Evolutionary conservation across 345 rosid genomes (phyloP).

Genomic region (Cardiospermum halicacabum): DNA sequence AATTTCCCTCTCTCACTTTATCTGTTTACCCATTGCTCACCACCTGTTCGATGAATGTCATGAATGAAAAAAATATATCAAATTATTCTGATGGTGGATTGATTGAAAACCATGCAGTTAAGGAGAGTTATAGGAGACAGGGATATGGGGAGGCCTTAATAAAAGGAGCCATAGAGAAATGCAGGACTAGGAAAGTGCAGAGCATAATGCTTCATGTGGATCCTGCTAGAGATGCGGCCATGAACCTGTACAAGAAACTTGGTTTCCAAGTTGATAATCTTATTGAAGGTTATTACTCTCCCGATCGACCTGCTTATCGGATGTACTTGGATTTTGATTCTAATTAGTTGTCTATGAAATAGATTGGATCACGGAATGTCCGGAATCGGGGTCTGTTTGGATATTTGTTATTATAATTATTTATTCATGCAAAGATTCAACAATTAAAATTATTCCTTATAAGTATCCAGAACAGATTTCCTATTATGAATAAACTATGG

Average conservation of each 20-base stretch:
- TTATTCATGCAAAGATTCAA: too few species aligned
- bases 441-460: too few species aligned
- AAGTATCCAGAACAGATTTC: too few species aligned
- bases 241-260: conserved; percentile 62
- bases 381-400: not conserved
- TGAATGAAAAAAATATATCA: not conserved
- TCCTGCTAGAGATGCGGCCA: conserved; percentile 54
- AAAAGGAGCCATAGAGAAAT: conserved; percentile 58
- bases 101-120: conserved; percentile 34
- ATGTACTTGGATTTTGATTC: conserved; percentile 64
- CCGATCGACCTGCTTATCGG: conserved; percentile 67
- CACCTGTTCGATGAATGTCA: conserved; percentile 50
- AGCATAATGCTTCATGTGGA: conserved; percentile 76
- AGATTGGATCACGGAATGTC: too few species aligned
- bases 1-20: not conserved
- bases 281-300: conserved; percentile 59
- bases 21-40: too few species aligned
- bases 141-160: conserved; percentile 73
- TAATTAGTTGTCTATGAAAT: conserved; percentile 10
- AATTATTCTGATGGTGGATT: not conserved
- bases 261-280: conserved; percentile 68
- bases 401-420: too few species aligned
- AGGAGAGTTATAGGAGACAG: conserved; percentile 56
- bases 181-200: conserved; percentile 62
- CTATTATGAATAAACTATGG: too few species aligned